Evolutionary conservation across 1,139 yeast genomes (phyloP), one percentile per base, ranked within the genome.

Genomic region (Nakaseomyces nivariensis): DNA sequence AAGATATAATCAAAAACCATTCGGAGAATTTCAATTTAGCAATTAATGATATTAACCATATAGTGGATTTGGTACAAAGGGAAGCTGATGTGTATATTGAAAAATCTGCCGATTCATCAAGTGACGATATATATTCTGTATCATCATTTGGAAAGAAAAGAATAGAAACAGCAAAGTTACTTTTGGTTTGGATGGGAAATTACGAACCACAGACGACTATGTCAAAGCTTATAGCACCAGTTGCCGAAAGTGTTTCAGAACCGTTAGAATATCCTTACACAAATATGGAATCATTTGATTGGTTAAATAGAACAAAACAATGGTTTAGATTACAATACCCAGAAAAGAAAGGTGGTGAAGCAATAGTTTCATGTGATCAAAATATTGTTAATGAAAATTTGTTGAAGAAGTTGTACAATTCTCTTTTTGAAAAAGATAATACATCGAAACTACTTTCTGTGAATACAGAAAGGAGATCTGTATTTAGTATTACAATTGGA

Each of bases 71-170:
- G 43, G 53, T 61, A 5, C 63, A 60, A 40, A 55, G 51, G 17
- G 61, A 60, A 43, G 52, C 58, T 38, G 59, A 57, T 11, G 52
- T 54, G 5, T 59, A 49, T 47, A 54, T 60, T 31, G 63, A 60
- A 37, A 47, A 50, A 31, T 17, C 48, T 29, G 33, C 47, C 11
- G 44, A 49, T 6, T 51, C 48, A 6, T 8, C 34, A n/a, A 37
- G 42, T 26, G 31, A 27, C n/a, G 29, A 42, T 5, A 33, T 40
- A 13, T 54, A 53, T 31, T 50, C 48, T 29, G 52, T 62, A 22
- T 59, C 63, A 13, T 63, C 67, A 7, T 56, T 64, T 37, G 66
- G 66, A 4, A 49, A 46, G 27, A 63, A 61, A 51, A 56, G 63
- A 37, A 49, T 63, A 9, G 48, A 47, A 5, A 54, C 54, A 27